Percentiles rank a stretch among this genome's conserved stretches.
Evolutionary conservation across 2,329 filamentous ascomycete species (phyloP).

Genomic region (Penicillium sp.): DNA sequence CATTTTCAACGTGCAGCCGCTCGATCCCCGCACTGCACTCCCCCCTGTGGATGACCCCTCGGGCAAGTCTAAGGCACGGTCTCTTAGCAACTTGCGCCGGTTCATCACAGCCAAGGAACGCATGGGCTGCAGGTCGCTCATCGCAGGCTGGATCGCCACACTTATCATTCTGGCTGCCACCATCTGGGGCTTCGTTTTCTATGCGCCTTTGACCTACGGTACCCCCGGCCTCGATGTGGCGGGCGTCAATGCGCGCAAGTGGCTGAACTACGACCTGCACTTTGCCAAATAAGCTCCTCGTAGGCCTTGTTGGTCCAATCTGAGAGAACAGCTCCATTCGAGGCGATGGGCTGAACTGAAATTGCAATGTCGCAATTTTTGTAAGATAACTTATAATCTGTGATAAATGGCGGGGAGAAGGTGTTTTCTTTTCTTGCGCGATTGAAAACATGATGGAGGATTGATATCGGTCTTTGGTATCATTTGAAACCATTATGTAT

Average conservation of each 20-base stretch:
- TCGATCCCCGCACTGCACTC: constrained; percentile 42
- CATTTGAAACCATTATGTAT: background rate
- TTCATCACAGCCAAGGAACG: constrained; percentile 78
- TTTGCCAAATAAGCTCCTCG: constrained; percentile 77
- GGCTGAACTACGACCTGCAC: constrained; percentile 95
- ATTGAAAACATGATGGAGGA: background rate
- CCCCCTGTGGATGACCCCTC: constrained; percentile 46
- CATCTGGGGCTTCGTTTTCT: constrained; percentile 83
- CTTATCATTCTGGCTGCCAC: constrained; percentile 65
- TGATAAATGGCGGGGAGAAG: constrained; percentile 5
- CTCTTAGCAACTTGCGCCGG: constrained; percentile 42
- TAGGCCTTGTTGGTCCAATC: background rate
- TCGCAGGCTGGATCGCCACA: constrained; percentile 75
- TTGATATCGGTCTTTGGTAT: background rate
- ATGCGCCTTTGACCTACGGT: constrained; percentile 91
- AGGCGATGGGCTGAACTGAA: constrained; percentile 2
- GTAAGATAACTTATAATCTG: constrained; percentile 15
- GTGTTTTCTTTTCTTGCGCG: constrained; percentile 1
- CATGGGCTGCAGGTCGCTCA: constrained; percentile 72
- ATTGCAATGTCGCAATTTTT: constrained; percentile 6
- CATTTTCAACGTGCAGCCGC: constrained; percentile 85
- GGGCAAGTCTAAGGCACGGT: constrained; percentile 41
- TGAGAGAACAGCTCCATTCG: background rate
- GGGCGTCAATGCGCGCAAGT: constrained; percentile 80
- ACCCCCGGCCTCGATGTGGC: constrained; percentile 80